Base-by-base conservation (phyloP, 1,139 yeast genomes). In the Meyerozyma smithsonii region DNA sequence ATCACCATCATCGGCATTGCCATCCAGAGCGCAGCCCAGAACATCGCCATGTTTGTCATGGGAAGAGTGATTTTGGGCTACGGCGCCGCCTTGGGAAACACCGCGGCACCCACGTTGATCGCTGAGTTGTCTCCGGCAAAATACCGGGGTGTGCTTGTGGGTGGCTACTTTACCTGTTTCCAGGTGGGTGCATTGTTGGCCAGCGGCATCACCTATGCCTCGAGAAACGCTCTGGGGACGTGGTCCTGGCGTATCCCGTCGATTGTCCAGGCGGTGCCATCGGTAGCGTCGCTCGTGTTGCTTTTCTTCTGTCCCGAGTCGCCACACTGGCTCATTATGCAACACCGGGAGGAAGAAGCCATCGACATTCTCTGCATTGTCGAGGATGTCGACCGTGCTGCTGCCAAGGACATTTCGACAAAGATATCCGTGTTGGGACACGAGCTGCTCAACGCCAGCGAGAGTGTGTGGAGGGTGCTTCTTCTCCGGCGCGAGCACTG, bases 241-340 rank as follows among this genome's bases (percentile, higher is more conserved):
- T 49, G 51, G 51, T 40, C 42, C 23, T 50, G 54, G 54, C 50
- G 51, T 42, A 39, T 45, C 25, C 54, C 54, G 8, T 49, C 52
- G 3, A 44, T 50, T 16, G 21, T 50, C n/a, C 54, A 49, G 37
- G 44, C 28, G 17, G 42, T 30, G 11, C 51, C 51, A 4, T 39
- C 34, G 20, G 1, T 47, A 15, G 8, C 47, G 23, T 50, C 50
- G 11, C 11, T 45, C 4, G 14, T 45, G 4, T 46, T 43, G 24
- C 43, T 47, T 25, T 14, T 44, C 2, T 47, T 48, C 20, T 8
- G 46, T 8, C 53, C 54, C 7, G 56, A 51, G 36, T 47, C 50
- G 11, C 55, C 56, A 21, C 39, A 46, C 19, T 50, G 32, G 37
- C 41, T 48, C 36, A 39, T 54, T 3, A 14, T 18, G 3, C 35